These are phyloP conservation scores for Pseudogymnoascus sp. DNA, from an alignment of 2,329 filamentous ascomycete species.

Conservation along the genomic window DNA sequence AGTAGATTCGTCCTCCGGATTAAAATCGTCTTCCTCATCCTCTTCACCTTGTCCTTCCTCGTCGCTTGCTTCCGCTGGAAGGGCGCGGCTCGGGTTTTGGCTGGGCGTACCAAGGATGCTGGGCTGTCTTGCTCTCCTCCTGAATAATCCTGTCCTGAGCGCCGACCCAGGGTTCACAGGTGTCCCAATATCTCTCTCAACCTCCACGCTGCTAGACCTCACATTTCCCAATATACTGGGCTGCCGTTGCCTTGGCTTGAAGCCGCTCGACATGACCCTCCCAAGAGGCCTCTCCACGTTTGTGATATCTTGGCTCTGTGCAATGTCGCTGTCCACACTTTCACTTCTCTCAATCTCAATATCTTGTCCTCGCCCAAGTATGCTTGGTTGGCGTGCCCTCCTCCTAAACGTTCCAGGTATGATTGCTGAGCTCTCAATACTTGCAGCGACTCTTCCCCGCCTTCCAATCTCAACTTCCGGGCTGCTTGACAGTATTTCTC, in stretches of 20 bases:
- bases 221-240: slow-evolving; percentile 29
- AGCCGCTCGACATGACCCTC: slow-evolving; percentile 11
- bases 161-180: slow-evolving; percentile 30
- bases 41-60: slow-evolving; percentile 35
- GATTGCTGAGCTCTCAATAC: slow-evolving; percentile 38
- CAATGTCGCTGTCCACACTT: slow-evolving; percentile 10
- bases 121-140: slow-evolving; percentile 50
- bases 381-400: slow-evolving; percentile 54
- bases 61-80: slow-evolving; percentile 28
- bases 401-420: slow-evolving; percentile 50
- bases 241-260: slow-evolving; percentile 30
- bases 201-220: slow-evolving; percentile 23
- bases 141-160: slow-evolving; percentile 51
- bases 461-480: slow-evolving; percentile 22
- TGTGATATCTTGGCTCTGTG: slow-evolving; percentile 9
- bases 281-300: slow-evolving; percentile 7
- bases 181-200: slow-evolving; percentile 14
- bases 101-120: slow-evolving; percentile 47
- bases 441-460: background rate
- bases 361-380: slow-evolving; percentile 41
- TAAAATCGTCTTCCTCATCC: slow-evolving; percentile 45
- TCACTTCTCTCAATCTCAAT: slow-evolving; percentile 4
- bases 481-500: slow-evolving; percentile 24
- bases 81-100: background rate
- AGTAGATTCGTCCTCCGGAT: slow-evolving; percentile 62